A percentile compares a stretch with the other conserved stretches of the same genome.
These are phyloP conservation scores for Cnidoscolus chayamansa DNA, from an alignment of 441 rosid genomes.

Conservation along the genomic window DNA sequence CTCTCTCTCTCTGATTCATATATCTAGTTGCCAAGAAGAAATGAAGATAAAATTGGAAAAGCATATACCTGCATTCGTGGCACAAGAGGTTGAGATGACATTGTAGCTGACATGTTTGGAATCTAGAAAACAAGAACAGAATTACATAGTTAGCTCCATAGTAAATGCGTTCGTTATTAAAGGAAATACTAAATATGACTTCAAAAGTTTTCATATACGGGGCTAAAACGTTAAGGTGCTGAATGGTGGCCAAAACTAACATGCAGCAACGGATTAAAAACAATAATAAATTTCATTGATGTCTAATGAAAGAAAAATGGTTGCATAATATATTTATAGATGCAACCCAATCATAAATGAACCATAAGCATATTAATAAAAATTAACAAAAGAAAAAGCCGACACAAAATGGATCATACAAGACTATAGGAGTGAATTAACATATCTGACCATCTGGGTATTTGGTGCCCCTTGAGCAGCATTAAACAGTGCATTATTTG, in stretches of 20 bases:
- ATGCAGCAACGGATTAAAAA: neutral
- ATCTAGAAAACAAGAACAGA: slow-evolving; percentile 41
- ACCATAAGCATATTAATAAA: neutral
- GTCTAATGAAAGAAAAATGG: neutral
- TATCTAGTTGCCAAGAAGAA: neutral
- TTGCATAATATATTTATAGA: neutral
- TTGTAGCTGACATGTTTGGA: slow-evolving; percentile 76
- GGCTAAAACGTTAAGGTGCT: neutral
- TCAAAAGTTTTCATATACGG: neutral
- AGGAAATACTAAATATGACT: neutral
- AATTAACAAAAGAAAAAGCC: neutral
- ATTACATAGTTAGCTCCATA: neutral
- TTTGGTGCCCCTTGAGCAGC: slow-evolving; percentile 86
- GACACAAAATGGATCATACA: neutral
- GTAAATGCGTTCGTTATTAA: neutral
- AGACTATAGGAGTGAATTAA: slow-evolving; percentile 25
- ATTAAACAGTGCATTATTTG: slow-evolving; percentile 74
- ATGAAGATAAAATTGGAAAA: neutral
- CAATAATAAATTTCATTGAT: neutral
- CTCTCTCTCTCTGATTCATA: neutral
- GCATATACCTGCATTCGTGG: slow-evolving; percentile 72
- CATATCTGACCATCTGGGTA: slow-evolving; percentile 70
- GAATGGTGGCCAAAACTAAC: neutral
- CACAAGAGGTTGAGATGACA: slow-evolving; percentile 65
- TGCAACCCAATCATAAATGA: neutral